phyloP scores from a whole-genome alignment of 495 filamentous ascomycete genomes.

The Penicillium flavigenum region DNA sequence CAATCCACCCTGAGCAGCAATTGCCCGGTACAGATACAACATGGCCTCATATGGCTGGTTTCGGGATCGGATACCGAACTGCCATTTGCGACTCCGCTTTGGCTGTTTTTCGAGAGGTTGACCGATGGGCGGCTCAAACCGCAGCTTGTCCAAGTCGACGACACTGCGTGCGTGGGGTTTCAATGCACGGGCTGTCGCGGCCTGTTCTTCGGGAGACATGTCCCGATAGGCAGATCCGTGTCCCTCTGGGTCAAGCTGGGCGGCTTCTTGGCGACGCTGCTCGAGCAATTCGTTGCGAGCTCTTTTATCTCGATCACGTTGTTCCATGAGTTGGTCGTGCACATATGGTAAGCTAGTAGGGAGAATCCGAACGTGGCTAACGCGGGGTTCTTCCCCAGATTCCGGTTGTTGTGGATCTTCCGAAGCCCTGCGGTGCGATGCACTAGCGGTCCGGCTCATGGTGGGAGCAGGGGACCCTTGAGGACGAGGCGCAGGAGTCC shows the following conservation, averaged over 20 bases:
- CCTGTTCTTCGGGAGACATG: conserved; percentile 69
- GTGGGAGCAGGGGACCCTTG: conserved; percentile 23
- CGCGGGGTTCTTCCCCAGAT: conserved; percentile 36
- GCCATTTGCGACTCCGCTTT: conserved; percentile 84
- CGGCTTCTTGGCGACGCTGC: conserved; percentile 28
- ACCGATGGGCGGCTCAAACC: conserved; percentile 66
- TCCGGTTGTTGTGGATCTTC: conserved; percentile 32
- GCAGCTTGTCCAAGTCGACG: conserved; percentile 52
- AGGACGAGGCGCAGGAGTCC: conserved; percentile 23
- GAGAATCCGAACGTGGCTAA: conserved; percentile 83
- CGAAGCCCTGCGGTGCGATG: conserved; percentile 29
- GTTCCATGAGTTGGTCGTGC: conserved; percentile 85
- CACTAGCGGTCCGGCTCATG: conserved; percentile 23
- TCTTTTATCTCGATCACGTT: conserved; percentile 49
- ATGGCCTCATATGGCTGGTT: conserved; percentile 94
- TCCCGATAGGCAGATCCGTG: conserved; percentile 41
- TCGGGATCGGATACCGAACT: conserved; percentile 92
- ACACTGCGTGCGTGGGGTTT: conserved; percentile 75
- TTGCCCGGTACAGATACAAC: conserved; percentile 86
- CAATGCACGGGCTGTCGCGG: conserved; percentile 69
- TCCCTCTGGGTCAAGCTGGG: conserved; percentile 48
- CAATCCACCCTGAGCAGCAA: conserved; percentile 79
- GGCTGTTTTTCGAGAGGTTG: conserved; percentile 55
- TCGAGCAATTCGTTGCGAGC: conserved; percentile 31
- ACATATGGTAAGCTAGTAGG: conserved; percentile 87